Conservation (phyloP, 805 yeast species). For the Suhomyces tanzawaensis region DNA sequence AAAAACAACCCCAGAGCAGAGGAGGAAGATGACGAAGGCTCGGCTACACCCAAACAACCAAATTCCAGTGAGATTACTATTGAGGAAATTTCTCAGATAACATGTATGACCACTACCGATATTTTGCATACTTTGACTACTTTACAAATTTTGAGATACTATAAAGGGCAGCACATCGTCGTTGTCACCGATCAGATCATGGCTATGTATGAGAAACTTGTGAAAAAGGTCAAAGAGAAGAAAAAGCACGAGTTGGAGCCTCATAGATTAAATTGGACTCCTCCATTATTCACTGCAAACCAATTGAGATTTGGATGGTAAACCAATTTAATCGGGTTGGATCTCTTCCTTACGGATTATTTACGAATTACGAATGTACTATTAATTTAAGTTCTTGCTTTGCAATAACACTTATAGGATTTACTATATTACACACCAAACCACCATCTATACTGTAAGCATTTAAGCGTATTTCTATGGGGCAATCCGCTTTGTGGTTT, state of each 20-base stretch:
- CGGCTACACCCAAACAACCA: conserved; percentile 18
- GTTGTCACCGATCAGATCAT: conserved; percentile 82
- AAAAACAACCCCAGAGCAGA: conserved; percentile 32
- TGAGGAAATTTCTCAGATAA: conserved; percentile 81
- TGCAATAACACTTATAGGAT: too few species aligned
- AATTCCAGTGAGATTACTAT: conserved; percentile 60
- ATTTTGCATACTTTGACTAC: conserved; percentile 92
- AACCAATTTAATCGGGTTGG: too few species aligned
- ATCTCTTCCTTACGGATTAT: too few species aligned
- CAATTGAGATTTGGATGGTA: conserved; percentile 96
- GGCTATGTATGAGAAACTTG: conserved; percentile 66
- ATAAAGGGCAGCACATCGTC: conserved; percentile 90
- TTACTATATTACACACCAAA: too few species aligned
- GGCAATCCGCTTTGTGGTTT: too few species aligned
- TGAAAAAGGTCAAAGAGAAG: conserved; percentile 53
- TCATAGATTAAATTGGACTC: conserved; percentile 77
- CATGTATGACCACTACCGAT: conserved; percentile 96
- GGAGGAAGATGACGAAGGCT: conserved; percentile 14
- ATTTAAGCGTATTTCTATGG: too few species aligned
- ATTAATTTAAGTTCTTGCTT: too few species aligned
- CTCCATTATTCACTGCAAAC: conserved; percentile 94
- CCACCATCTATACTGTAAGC: too few species aligned
- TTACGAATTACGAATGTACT: conserved; percentile 2
- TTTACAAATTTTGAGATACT: conserved; percentile 82
- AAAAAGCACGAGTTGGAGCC: conserved; percentile 78